Percentiles rank a stretch among this genome's conserved stretches.
Evolutionary conservation across 352 stramenopile genomes (phyloP).

Genomic region (Phytophthora multivora): DNA sequence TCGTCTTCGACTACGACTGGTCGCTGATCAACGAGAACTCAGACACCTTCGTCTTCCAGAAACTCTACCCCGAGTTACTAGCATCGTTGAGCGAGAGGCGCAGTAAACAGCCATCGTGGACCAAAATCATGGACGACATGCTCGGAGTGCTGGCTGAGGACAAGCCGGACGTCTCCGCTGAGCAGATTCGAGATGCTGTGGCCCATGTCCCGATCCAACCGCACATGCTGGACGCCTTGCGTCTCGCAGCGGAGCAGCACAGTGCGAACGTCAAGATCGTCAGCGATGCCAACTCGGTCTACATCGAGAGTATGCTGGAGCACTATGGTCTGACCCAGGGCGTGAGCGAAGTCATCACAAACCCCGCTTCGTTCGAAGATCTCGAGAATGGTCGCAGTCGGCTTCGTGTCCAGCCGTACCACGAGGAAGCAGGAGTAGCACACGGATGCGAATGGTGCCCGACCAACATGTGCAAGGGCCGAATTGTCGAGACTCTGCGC

Average conservation of each 20-base stretch:
- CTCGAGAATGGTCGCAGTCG: slow-evolving; percentile 22
- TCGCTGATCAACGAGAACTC: slow-evolving; percentile 86
- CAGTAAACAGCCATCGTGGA: slow-evolving; percentile 51
- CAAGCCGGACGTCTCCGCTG: slow-evolving; percentile 40
- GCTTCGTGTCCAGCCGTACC: slow-evolving; percentile 61
- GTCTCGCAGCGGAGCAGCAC: slow-evolving; percentile 42
- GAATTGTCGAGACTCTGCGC: slow-evolving; percentile 61
- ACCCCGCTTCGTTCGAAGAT: slow-evolving; percentile 49
- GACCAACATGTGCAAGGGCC: slow-evolving; percentile 85
- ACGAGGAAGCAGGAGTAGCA: slow-evolving; percentile 36
- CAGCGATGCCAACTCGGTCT: slow-evolving; percentile 82
- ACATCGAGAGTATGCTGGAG: slow-evolving; percentile 78
- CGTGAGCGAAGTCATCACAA: slow-evolving; percentile 63
- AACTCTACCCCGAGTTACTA: slow-evolving; percentile 66
- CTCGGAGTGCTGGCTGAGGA: slow-evolving; percentile 45
- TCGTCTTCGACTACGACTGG: slow-evolving; percentile 88
- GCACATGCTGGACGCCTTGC: slow-evolving; percentile 73
- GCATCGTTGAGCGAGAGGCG: slow-evolving; percentile 33
- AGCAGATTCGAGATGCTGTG: slow-evolving; percentile 48
- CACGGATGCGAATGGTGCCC: slow-evolving; percentile 69
- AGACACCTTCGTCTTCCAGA: slow-evolving; percentile 77
- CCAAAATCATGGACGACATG: slow-evolving; percentile 71
- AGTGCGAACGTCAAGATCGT: slow-evolving; percentile 66
- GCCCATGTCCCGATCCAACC: slow-evolving; percentile 61
- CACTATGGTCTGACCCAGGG: slow-evolving; percentile 34